phyloP scores from a whole-genome alignment of 345 rosid species.

The Syzygium aqueum region DNA sequence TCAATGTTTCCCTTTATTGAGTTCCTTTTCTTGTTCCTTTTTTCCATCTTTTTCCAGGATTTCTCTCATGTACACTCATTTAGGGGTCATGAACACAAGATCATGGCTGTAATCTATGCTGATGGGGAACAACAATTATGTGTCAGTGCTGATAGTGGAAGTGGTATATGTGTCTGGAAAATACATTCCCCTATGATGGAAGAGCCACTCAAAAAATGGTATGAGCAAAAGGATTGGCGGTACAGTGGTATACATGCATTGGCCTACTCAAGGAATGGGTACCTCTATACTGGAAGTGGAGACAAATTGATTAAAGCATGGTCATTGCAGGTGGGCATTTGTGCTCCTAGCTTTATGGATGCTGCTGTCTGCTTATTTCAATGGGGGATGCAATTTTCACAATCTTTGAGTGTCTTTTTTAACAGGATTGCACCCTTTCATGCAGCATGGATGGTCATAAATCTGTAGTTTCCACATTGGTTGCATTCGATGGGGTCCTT shows the following conservation, averaged over 20 bases:
- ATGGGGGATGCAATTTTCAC: not conserved
- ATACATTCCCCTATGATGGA: constrained; percentile 37
- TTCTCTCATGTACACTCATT: constrained; percentile 72
- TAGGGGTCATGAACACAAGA: constrained; percentile 80
- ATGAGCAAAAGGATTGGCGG: constrained; percentile 89
- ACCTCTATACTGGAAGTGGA: constrained; percentile 85
- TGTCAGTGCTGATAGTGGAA: constrained; percentile 77
- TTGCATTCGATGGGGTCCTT: constrained; percentile 51
- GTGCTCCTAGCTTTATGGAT: not conserved
- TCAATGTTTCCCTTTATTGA: not conserved
- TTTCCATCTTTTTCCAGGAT: constrained; percentile 39
- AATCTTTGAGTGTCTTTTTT: constrained; percentile 1
- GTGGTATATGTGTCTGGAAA: constrained; percentile 84
- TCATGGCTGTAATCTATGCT: constrained; percentile 58
- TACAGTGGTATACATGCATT: constrained; percentile 83
- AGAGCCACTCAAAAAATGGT: constrained; percentile 72
- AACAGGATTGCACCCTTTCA: constrained; percentile 58
- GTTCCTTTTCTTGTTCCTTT: not conserved
- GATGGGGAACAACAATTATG: constrained; percentile 62
- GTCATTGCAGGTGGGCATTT: constrained; percentile 48
- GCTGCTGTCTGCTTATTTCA: not conserved
- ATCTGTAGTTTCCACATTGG: constrained; percentile 73
- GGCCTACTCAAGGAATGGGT: constrained; percentile 48
- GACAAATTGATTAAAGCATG: constrained; percentile 84
- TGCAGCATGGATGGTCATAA: constrained; percentile 85